Evolutionary conservation across 306 rosid species (phyloP).

Genomic region (Luffa aegyptiaca): DNA sequence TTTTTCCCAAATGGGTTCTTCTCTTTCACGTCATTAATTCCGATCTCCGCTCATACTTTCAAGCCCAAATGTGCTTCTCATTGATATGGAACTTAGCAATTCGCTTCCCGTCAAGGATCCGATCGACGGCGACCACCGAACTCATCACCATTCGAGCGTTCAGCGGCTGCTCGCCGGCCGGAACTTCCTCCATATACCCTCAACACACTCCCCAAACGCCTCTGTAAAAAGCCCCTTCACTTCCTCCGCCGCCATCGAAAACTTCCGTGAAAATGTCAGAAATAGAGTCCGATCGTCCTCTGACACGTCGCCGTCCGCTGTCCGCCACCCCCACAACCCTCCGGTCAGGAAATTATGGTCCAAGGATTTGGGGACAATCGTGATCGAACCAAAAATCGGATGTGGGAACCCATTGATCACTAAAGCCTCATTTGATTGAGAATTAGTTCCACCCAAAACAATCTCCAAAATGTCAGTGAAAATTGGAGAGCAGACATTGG

Average conservation of each 20-base stretch:
- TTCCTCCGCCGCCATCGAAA: constrained; percentile 32
- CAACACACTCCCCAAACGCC: constrained; percentile 28
- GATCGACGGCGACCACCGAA: constrained; percentile 23
- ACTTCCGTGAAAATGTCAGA: constrained; percentile 52
- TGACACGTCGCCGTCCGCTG: not conserved
- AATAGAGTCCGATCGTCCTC: constrained; percentile 50
- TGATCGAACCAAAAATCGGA: constrained; percentile 33
- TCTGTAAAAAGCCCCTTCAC: constrained; percentile 19
- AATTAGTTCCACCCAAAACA: constrained; percentile 4
- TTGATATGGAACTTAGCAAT: constrained; percentile 33
- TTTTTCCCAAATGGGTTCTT: not conserved
- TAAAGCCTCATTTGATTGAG: not conserved
- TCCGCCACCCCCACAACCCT: constrained; percentile 22
- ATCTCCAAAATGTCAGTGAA: constrained; percentile 36
- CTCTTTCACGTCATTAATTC: constrained; percentile 12
- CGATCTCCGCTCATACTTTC: constrained; percentile 38
- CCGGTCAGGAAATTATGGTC: constrained; percentile 6
- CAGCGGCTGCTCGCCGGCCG: constrained; percentile 28
- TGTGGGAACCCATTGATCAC: constrained; percentile 43
- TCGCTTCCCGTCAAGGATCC: constrained; percentile 24
- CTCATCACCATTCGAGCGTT: constrained; percentile 40
- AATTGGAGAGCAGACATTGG: constrained; percentile 26
- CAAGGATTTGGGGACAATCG: constrained; percentile 11
- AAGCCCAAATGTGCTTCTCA: constrained; percentile 63
- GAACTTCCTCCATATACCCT: constrained; percentile 32